phyloP scores from a whole-genome alignment of 495 filamentous ascomycete genomes.

The Xylaria grammica region DNA sequence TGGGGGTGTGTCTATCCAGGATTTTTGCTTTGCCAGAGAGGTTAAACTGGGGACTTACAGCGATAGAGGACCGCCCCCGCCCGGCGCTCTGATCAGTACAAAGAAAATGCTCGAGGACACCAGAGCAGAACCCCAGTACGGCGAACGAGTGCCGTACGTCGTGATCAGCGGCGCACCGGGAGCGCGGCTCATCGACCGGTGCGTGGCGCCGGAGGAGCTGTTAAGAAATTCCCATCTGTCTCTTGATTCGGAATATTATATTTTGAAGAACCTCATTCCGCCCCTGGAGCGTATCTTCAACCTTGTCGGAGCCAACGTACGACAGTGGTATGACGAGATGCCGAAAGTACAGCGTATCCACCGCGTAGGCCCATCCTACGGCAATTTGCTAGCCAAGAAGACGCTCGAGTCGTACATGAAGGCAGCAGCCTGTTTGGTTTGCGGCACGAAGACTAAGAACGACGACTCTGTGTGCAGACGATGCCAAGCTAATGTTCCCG shows the following conservation, averaged over 20 bases:
- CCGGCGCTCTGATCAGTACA: slow-evolving; percentile 86
- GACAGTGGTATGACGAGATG: slow-evolving; percentile 95
- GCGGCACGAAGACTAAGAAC: slow-evolving; percentile 65
- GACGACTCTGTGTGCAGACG: slow-evolving; percentile 63
- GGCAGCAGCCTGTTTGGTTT: slow-evolving; percentile 77
- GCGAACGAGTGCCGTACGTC: slow-evolving; percentile 93
- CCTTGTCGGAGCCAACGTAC: slow-evolving; percentile 90
- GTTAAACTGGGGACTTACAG: slow-evolving; percentile 91
- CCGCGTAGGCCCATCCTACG: slow-evolving; percentile 51
- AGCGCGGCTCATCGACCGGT: slow-evolving; percentile 84
- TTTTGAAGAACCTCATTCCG: slow-evolving; percentile 91
- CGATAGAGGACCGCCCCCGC: slow-evolving; percentile 73
- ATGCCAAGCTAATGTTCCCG: slow-evolving; percentile 63
- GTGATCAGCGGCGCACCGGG: slow-evolving; percentile 88
- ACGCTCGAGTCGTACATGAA: slow-evolving; percentile 90
- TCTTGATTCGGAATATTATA: slow-evolving; percentile 97
- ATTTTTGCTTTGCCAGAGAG: slow-evolving; percentile 93
- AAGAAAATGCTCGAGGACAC: slow-evolving; percentile 84
- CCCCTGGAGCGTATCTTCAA: slow-evolving; percentile 97
- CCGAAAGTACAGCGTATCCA: slow-evolving; percentile 82
- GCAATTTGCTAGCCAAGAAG: slow-evolving; percentile 51
- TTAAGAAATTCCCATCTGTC: slow-evolving; percentile 75
- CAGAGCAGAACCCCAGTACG: slow-evolving; percentile 89
- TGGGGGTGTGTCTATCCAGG: slow-evolving; percentile 85
- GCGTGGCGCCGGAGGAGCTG: slow-evolving; percentile 84